These are phyloP conservation scores for Heritiera littoralis DNA, from an alignment of 345 rosid genomes.

Conservation along the genomic window DNA sequence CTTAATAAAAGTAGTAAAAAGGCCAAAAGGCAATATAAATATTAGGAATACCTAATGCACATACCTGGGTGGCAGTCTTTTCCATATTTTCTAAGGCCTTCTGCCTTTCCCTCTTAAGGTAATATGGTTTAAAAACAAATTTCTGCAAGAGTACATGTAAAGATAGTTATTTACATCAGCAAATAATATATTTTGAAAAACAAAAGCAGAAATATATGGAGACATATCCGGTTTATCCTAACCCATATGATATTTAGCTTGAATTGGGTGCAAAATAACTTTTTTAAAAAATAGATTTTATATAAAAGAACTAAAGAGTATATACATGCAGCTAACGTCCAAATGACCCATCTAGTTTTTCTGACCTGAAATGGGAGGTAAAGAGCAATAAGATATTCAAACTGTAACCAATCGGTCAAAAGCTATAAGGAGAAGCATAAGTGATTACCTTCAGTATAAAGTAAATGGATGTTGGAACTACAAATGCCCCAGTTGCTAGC, in stretches of 20 bases:
- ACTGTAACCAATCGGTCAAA: slow-evolving; percentile 11
- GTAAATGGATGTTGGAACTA: slow-evolving; percentile 83
- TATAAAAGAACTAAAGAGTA: neutral
- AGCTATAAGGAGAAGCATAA: slow-evolving; percentile 3
- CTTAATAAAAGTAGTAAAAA: neutral
- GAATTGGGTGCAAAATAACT: neutral
- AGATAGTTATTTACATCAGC: neutral
- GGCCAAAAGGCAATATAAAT: slow-evolving; percentile 7
- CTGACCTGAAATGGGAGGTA: slow-evolving; percentile 9
- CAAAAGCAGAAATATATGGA: neutral
- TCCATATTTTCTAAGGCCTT: slow-evolving; percentile 73
- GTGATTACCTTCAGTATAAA: slow-evolving; percentile 73
- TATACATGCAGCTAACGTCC: neutral
- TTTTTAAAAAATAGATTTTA: neutral
- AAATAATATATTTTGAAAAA: neutral
- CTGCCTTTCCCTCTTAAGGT: slow-evolving; percentile 60
- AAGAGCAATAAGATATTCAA: slow-evolving; percentile 10
- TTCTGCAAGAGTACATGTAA: slow-evolving; percentile 47
- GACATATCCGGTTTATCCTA: neutral
- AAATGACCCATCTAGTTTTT: slow-evolving; percentile 1
- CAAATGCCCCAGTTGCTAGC: slow-evolving; percentile 80
- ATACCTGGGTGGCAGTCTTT: slow-evolving; percentile 76
- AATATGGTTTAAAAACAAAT: slow-evolving; percentile 76
- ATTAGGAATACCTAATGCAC: slow-evolving; percentile 12
- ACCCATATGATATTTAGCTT: neutral